Evolutionary conservation across 306 rosid genomes (phyloP).

Genomic region (Pterocarpus macrocarpus): DNA sequence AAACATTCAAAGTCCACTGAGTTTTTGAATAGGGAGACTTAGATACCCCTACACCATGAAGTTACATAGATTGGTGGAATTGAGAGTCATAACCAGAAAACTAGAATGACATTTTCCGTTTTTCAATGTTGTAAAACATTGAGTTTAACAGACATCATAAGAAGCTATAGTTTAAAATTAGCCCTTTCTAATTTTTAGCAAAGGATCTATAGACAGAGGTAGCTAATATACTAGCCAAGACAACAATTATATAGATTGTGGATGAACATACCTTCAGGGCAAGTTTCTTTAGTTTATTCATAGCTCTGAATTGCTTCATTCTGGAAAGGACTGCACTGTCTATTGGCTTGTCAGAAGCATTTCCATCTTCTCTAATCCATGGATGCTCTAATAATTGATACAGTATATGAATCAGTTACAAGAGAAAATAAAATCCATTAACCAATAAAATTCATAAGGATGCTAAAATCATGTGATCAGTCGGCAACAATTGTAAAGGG

Average conservation of each 20-base stretch:
- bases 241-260: constrained; percentile 17
- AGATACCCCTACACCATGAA: constrained; percentile 1
- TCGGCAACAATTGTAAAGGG: neutral
- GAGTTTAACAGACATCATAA: neutral
- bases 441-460: constrained; percentile 4
- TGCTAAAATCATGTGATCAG: neutral
- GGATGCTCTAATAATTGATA: constrained; percentile 75
- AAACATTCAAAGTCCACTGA: constrained; percentile 20
- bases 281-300: constrained; percentile 94
- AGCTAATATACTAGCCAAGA: constrained; percentile 15
- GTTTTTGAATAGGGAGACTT: neutral
- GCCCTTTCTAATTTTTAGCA: neutral
- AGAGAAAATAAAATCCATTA: constrained; percentile 15
- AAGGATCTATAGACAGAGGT: constrained; percentile 9
- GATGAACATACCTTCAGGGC: constrained; percentile 72
- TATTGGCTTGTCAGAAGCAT: constrained; percentile 88
- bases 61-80: neutral
- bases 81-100: constrained; percentile 9
- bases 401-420: constrained; percentile 44
- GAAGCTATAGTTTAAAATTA: neutral
- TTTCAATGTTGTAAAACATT: constrained; percentile 4
- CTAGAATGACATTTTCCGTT: neutral
- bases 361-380: constrained; percentile 88
- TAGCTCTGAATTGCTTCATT: constrained; percentile 97
- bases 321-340: constrained; percentile 94